Evolutionary conservation across 768 basidiomycete genomes (phyloP).

Genomic region (Sporobolomyces phaffii): DNA sequence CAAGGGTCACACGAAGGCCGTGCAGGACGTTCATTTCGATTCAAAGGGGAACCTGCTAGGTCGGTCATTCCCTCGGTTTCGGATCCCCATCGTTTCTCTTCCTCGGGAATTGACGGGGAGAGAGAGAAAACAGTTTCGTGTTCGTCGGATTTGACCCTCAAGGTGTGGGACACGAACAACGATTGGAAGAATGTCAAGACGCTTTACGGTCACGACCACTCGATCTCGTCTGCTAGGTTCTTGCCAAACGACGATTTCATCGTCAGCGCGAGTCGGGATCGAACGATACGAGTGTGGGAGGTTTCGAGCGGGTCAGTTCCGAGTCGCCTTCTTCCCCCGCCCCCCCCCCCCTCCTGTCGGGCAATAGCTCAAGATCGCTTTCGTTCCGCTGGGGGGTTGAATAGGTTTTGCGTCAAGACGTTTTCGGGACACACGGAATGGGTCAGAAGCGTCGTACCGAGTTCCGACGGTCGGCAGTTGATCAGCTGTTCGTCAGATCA

Average conservation of each 20-base stretch:
- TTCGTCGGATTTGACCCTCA: slow-evolving; percentile 83
- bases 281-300: slow-evolving; percentile 78
- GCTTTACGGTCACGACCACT: slow-evolving; percentile 82
- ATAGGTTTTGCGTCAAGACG: slow-evolving; percentile 67
- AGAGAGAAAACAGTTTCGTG: slow-evolving; percentile 57
- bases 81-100: too few relatives aligned
- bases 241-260: slow-evolving; percentile 76
- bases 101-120: too few relatives aligned
- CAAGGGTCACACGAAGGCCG: slow-evolving; percentile 84
- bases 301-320: slow-evolving; percentile 69
- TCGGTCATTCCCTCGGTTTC: slow-evolving; percentile 52
- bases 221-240: slow-evolving; percentile 78
- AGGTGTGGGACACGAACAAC: slow-evolving; percentile 83
- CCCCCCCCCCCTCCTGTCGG: background rate
- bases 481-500: slow-evolving; percentile 83
- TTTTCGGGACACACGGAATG: slow-evolving; percentile 74
- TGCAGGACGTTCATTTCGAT: slow-evolving; percentile 82
- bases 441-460: slow-evolving; percentile 59
- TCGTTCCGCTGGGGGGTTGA: background rate
- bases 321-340: background rate
- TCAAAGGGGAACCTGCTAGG: slow-evolving; percentile 75
- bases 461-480: slow-evolving; percentile 63
- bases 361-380: background rate
- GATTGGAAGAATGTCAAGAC: slow-evolving; percentile 87
- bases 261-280: slow-evolving; percentile 80